Evolutionary conservation across 129 eudicot genomes (phyloP), one percentile per base, ranked within the genome.

Genomic region (Artemisia argyi): DNA sequence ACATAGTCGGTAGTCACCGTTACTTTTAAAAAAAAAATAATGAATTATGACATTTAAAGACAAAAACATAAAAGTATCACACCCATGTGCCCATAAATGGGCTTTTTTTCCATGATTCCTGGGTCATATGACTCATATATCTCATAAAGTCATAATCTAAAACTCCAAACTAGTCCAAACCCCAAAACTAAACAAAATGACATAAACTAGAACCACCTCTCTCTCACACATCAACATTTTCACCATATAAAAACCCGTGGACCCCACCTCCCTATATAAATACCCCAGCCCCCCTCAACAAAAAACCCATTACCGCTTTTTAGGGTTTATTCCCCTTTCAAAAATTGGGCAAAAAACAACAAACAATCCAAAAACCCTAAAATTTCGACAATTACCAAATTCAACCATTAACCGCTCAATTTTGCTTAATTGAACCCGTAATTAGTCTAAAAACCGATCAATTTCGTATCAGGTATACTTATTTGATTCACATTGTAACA

Each of bases 321-420:
- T 78, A 78, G 82, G 82, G 82, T 78, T 78, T 78, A 71, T 78
- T 55, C 55, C 53, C 22, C 67, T 64, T 78, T 28, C 30, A 28
- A 11, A 73, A 59, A 20, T 20, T 71, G 64, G 24, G 18, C 17
- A 10, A 76, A 48, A 7, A 72, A 49, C 15, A 24, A 17, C 1
- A 65, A 58, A 28, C 30, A 28, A 28, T 28, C 30, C 30, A 28
- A 49, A 47, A 56, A 4, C 52, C 60, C 66, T 51, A 20, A 46
- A 26, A 28, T 28, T 28, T 28, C 30, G 0, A 28, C 0, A 28
- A 71, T 77, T 55, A 17, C 48, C 77, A 30, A 58, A 46, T 67
- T 7, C 15, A 52, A 53, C 20, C 19, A 68, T 24, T 47, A n/a
- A 8, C 15, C 68, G 10, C 60, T 63, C 53, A 26, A 46, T 42